Evolutionary conservation across 306 rosid species (phyloP), one percentile per base, ranked within the genome.

Genomic region (Purshia tridentata): DNA sequence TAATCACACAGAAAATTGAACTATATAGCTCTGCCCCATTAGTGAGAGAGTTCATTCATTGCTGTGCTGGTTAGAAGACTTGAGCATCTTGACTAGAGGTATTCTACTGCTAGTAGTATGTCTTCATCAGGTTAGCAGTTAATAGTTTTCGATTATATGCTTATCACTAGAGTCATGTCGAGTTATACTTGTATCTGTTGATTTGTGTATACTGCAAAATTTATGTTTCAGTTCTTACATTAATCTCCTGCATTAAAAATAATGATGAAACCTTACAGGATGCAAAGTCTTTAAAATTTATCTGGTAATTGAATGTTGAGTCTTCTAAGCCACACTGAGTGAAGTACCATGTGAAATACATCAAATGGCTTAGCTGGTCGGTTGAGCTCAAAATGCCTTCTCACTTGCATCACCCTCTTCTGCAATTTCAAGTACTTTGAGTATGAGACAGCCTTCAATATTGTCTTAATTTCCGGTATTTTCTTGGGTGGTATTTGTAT

Each of bases 241-340:
- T n/a, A n/a, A 35, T 68, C 35, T n/a, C 73, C 7, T 3, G 11
- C 14, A 10, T 39, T 18, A 11, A 40, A 12, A 35, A 22, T 39
- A 40, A 53, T 13, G 13, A 18, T 16, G 0, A 55, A 62, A 18
- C 51, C 6, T 20, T 41, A 70, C 64, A 70, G 54, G 20, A 54
- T 10, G 37, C 14, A 13, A 14, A 12, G 6, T 40, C 64, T 51
- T 70, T 22, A 40, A 69, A 77, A 77, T 14, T 22, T 37, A 63
- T 56, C 48, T 1, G 72, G 81, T 9, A 82, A 53, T 40, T 37
- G 60, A n/a, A 82, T 20, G 58, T 78, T 75, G 13, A 82, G 78
- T 72, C 86, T 74, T 70, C 63, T 78, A 37, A 82, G 86, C 86
- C 83, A 82, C n/a, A 78, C 48, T 0, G 86, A 82, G 42, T 78